Conservation (phyloP, 2,329 filamentous ascomycete species). For the Blastomyces gilchristii region DNA sequence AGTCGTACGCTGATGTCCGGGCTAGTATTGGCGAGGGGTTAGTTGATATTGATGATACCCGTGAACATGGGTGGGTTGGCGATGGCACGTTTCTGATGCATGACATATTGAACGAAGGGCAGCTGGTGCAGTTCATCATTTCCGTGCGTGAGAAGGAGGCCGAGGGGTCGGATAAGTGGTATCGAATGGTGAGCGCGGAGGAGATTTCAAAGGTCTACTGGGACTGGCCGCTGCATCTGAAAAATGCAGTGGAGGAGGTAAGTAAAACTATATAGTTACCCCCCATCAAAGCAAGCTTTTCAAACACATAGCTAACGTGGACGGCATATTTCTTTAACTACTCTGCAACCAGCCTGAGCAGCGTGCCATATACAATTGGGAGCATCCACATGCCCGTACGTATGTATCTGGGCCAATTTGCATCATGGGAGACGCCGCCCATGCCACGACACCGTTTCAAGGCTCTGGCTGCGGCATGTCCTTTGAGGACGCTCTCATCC, state of each 20-base stretch:
- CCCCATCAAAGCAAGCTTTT: too few relatives aligned
- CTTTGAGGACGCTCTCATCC: conserved; percentile 30
- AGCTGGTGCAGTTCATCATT: neutral
- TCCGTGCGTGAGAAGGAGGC: neutral
- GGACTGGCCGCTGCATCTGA: neutral
- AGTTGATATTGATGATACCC: neutral
- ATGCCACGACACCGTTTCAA: conserved; percentile 30
- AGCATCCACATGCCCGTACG: conserved; percentile 20
- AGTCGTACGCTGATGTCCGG: neutral
- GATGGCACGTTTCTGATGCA: neutral
- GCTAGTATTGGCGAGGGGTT: neutral
- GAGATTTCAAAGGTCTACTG: neutral
- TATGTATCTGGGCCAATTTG: conserved; percentile 22
- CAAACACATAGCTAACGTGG: neutral
- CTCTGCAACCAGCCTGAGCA: neutral
- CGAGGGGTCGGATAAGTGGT: neutral
- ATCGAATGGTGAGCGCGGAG: neutral
- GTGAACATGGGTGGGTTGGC: neutral
- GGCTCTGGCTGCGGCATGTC: conserved; percentile 30
- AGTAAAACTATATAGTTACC: too few relatives aligned
- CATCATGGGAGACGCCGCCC: conserved; percentile 33
- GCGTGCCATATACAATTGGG: neutral
- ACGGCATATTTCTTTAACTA: neutral
- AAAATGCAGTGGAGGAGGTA: neutral
- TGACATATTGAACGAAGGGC: neutral